Percentiles rank a stretch among this genome's conserved stretches.
Evolutionary conservation across 176 grass and related monocot species (phyloP).

Genomic region (Carex myosuroides): DNA sequence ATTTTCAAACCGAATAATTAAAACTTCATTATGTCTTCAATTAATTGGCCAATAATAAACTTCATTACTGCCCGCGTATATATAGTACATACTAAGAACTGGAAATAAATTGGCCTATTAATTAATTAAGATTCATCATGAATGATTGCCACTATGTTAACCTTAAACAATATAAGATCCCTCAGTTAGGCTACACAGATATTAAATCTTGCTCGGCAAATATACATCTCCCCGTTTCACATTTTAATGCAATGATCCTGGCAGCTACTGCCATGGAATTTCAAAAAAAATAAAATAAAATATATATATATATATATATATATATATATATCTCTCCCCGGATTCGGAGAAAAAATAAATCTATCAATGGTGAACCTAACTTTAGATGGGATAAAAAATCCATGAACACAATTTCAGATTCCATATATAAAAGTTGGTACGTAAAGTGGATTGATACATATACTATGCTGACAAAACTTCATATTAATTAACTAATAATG

Average conservation of each 20-base stretch:
- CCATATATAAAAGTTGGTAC: neutral
- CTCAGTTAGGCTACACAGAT: neutral
- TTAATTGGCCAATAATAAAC: too few species aligned
- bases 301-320: too few species aligned
- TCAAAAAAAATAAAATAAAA: too few species aligned
- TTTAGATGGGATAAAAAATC: neutral
- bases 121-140: conserved; percentile 2
- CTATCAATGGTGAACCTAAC: neutral
- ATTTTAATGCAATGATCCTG: too few species aligned
- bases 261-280: too few species aligned
- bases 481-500: neutral
- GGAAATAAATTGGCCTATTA: neutral
- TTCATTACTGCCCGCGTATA: too few species aligned
- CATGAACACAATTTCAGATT: neutral
- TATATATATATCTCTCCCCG: neutral
- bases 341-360: neutral
- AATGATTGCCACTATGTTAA: neutral
- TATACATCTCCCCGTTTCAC: neutral
- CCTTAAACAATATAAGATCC: neutral
- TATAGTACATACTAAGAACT: too few species aligned
- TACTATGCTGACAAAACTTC: neutral
- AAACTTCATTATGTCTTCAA: neutral
- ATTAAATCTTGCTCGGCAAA: neutral
- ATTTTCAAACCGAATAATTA: neutral
- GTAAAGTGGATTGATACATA: neutral